Base-by-base conservation (phyloP, 495 filamentous ascomycete species). In the Penicillium goetzii region DNA sequence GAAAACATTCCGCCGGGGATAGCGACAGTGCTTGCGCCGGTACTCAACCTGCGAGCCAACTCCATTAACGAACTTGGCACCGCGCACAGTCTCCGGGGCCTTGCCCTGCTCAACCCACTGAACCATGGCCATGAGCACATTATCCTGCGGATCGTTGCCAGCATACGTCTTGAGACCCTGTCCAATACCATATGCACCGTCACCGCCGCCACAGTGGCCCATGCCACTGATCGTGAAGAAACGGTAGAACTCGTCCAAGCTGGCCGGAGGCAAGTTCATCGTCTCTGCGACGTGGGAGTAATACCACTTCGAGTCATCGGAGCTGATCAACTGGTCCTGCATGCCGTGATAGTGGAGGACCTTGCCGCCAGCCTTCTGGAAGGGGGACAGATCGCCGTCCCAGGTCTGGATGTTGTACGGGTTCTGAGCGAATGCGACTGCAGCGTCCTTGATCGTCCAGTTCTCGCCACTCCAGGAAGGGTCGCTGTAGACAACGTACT, bases 51-150 rank as follows among this genome's bases (percentile, higher is more conserved):
- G 12, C 2, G 72, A 66, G 8, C 74, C 74, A 28, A 56, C 63
- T 30, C 82, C 81, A 67, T 81, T 71, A 5, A 76, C 67, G 57
- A 82, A 86, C 64, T 86, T 86, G 1, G 80, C 79, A 15, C 85
- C 85, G 47, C 76, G 66, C 17, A 88, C 75, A 19, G 72, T 79
- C 28, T 85, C 84, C 0, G 86, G 86, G 6, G 84, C 79, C 21
- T 76, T 72, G 0, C 81, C 84, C 1, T 85, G 72, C 70, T 90
- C 87, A 1, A 88, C 85, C 87, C 86, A 89, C 15, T 72, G 67
- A 11, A 88, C 83, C 68, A 90, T 74, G 4, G 85, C 82, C 65
- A 80, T 81, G 12, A 87, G 75, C 1, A 85, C 80, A 63, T 84
- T 83, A 32, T 74, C 65, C 45, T 75, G 68, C 0, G 75, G 77